Evolutionary conservation across 768 basidiomycete genomes (phyloP).

Genomic region (Mycena maculata): DNA sequence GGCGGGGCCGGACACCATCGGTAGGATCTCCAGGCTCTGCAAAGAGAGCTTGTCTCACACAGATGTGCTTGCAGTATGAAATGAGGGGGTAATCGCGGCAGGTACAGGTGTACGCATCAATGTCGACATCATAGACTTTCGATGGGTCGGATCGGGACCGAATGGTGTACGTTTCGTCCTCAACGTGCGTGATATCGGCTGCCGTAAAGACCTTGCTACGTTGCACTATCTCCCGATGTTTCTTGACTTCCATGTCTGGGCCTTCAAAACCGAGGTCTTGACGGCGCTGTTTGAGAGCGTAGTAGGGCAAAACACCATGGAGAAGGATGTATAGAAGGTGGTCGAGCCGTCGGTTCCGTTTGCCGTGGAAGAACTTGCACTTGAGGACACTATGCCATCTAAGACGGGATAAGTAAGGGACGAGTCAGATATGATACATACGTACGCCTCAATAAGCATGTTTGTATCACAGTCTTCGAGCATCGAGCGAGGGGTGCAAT

Average conservation of each 20-base stretch:
- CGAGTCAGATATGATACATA: not conserved
- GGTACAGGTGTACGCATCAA: conserved; percentile 30
- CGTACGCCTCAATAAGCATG: conserved; percentile 41
- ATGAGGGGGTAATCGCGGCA: conserved; percentile 32
- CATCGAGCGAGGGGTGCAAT: conserved; percentile 24
- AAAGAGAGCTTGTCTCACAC: conserved; percentile 29
- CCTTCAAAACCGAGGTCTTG: conserved; percentile 40
- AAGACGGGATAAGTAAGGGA: not conserved
- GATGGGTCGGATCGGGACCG: conserved; percentile 6
- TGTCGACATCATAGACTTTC: conserved; percentile 21
- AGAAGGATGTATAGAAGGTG: conserved; percentile 37
- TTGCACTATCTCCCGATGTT: conserved; percentile 15
- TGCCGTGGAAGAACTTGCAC: conserved; percentile 38
- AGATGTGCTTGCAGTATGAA: conserved; percentile 38
- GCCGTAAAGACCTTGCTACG: conserved; percentile 8
- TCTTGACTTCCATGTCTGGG: conserved; percentile 33
- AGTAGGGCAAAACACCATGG: conserved; percentile 31
- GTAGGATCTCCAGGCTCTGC: not conserved
- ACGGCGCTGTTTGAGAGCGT: conserved; percentile 28
- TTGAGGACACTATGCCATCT: conserved; percentile 44
- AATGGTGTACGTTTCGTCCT: conserved; percentile 7
- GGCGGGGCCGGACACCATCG: not conserved
- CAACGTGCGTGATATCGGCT: conserved; percentile 16
- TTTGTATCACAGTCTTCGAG: conserved; percentile 38
- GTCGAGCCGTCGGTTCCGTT: conserved; percentile 38